Evolutionary conservation across 805 yeast species (phyloP), one percentile per base, ranked within the genome.

Genomic region (Lipomyces mesembrius): DNA sequence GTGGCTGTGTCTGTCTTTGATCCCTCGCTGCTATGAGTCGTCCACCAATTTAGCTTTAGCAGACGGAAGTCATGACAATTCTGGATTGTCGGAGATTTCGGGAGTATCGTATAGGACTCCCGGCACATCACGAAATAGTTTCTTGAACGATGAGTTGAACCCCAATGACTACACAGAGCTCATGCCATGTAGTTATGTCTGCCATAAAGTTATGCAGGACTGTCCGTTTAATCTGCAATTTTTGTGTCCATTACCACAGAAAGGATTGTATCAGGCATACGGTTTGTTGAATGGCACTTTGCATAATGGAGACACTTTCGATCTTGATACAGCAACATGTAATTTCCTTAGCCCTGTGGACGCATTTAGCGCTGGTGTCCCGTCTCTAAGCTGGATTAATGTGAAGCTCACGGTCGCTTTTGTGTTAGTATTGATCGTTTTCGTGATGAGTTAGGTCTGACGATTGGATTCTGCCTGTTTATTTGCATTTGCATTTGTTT

Each of bases 1-100:
- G 73, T 94, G 99, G 99, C 82, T 95, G 22, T 94, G 99, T 78
- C 83, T 96, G 0, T 91, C 92, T 3, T 82, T 92, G 0, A 90
- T 94, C 5, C 98, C 98, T 0, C 81, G 98, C 37, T 94, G 99
- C 73, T 82, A 91, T 1, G 87, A 80, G 59, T 74, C 76, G 75
- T 43, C 74, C n/a, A 63, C 67, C 49, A 43, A 17, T 17, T 43
- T n/a, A n/a, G 25, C 49, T n/a, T 1, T 37, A 4, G 39, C 17
- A 11, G 17, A 11, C 14, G 17, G 39, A 37, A 7, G 9, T n/a
- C 49, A 6, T 56, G 62, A 69, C 55, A 74, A 74, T 5, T 39
- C 73, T 1, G 61, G 59, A n/a, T 54, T 58, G 34, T 57, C 64
- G 52, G 57, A 32, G 22, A 52, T 61, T 14, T 49, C 39, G 14